Base-by-base conservation (phyloP, 768 basidiomycete species). In the Termitomyces sp. region DNA sequence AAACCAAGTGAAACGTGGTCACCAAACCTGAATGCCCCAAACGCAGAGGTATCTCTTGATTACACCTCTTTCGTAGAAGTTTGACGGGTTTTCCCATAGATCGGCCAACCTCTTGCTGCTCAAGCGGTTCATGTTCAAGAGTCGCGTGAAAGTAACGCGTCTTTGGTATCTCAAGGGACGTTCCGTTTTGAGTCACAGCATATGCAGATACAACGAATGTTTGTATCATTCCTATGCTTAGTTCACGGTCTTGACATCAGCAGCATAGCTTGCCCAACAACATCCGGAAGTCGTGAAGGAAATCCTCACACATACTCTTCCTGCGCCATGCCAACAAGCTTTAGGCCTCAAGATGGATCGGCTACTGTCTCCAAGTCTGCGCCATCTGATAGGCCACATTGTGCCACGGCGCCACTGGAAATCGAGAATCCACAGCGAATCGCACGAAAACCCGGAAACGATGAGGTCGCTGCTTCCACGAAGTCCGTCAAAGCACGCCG, bases 261-360 rank as follows among this genome's bases (percentile, higher is more conserved):
- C 36, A 48, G 5, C 18, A 10, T 26, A 77, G 76, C 65, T 76
- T 28, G 73, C 75, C 6, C 56, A 57, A 31, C 62, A 62, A 51
- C 70, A 68, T 60, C 75, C 74, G 5, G 71, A 73, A 55, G 58
- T 71, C 26, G 73, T 73, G 4, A 59, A 64, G 20, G 64, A 69
- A 55, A 70, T 75, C 26, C 71, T 77, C 49, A 59, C 63, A 5
- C 59, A 58, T 5, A 73, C 74, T 49, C 65, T 76, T 41, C 63
- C 66, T 33, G 46, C 45, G 34, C 37, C 56, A 26, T 24, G 34
- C 20, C 52, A 55, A 49, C 49, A 46, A 9, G 15, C 24, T 31
- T 39, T 51, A 16, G 49, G 18, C 29, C 22, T 51, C 2, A 28
- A 36, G 28, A 20, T 13, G 9, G 46, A 22, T 13, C 55, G 16